Evolutionary conservation across 768 basidiomycete genomes (phyloP).

Genomic region (Lactarius sanguifluus): DNA sequence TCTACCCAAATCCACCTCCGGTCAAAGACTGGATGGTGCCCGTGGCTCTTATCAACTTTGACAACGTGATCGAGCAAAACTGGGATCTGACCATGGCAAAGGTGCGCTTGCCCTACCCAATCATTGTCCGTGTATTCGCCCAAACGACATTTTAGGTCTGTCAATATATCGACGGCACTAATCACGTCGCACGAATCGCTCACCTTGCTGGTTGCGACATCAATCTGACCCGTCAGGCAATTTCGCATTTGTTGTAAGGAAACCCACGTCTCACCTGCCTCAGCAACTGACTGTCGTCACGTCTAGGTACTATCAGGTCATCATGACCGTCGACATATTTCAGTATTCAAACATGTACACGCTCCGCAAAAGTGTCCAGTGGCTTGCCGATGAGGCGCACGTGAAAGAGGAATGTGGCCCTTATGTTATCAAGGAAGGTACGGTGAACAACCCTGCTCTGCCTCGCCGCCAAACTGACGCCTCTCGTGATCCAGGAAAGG

Average conservation of each 20-base stretch:
- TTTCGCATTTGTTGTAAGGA: slow-evolving; percentile 87
- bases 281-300: not conserved
- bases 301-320: slow-evolving; percentile 92
- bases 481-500: slow-evolving; percentile 42
- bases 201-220: slow-evolving; percentile 88
- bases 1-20: slow-evolving; percentile 88
- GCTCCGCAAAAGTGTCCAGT: slow-evolving; percentile 79
- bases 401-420: slow-evolving; percentile 89
- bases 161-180: slow-evolving; percentile 83
- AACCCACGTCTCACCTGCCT: not conserved
- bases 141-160: slow-evolving; percentile 53
- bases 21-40: slow-evolving; percentile 97
- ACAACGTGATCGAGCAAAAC: slow-evolving; percentile 79
- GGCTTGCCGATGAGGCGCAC: slow-evolving; percentile 80
- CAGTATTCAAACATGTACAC: slow-evolving; percentile 99
- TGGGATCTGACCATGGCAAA: slow-evolving; percentile 97
- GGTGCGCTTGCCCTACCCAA: slow-evolving; percentile 41
- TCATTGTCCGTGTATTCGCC: slow-evolving; percentile 6
- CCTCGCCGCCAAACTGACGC: slow-evolving; percentile 17
- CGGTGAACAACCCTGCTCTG: slow-evolving; percentile 17
- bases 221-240: slow-evolving; percentile 76
- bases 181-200: slow-evolving; percentile 89
- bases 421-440: slow-evolving; percentile 82
- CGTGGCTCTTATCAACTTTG: slow-evolving; percentile 79
- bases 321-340: slow-evolving; percentile 96